Evolutionary conservation across 352 stramenopile species (phyloP).

Genomic region (Phytophthora sp.): DNA sequence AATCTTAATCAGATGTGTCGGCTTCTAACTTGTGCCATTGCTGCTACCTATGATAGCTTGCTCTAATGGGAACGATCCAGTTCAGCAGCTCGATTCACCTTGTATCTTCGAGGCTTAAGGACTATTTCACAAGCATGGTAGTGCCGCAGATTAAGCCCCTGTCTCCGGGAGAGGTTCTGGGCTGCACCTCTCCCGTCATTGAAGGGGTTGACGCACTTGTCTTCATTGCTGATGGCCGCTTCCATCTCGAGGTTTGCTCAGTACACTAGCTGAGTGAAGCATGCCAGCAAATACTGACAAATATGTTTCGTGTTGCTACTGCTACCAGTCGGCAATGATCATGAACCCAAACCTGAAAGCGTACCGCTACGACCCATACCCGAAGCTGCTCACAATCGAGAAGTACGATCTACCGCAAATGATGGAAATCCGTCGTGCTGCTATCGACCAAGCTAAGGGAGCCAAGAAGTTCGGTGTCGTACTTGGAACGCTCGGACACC

Average conservation of each 20-base stretch:
- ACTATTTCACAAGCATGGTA: constrained; percentile 81
- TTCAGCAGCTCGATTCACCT: constrained; percentile 93
- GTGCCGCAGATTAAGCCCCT: constrained; percentile 98
- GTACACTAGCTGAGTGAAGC: background rate
- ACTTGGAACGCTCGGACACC: constrained; percentile 97
- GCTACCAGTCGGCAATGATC: constrained; percentile 95
- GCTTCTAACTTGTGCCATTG: background rate
- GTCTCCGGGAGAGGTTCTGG: constrained; percentile 97
- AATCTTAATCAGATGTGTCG: background rate
- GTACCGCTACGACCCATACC: constrained; percentile 99
- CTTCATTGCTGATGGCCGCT: constrained; percentile 99
- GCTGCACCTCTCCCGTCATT: constrained; percentile 97
- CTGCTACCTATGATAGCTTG: constrained; percentile 52
- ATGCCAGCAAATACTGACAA: too few relatives aligned
- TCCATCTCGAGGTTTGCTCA: constrained; percentile 96
- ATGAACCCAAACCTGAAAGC: constrained; percentile 96
- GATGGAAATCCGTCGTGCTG: constrained; percentile 90
- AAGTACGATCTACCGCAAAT: constrained; percentile 97
- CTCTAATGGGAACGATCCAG: constrained; percentile 96
- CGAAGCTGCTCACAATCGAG: constrained; percentile 96
- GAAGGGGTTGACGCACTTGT: constrained; percentile 94
- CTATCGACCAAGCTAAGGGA: constrained; percentile 73
- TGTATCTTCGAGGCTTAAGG: constrained; percentile 70
- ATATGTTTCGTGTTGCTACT: background rate
- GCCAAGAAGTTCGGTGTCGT: constrained; percentile 96